These are phyloP conservation scores for Scenedesmus sp. DNA, from an alignment of 163 green algal species.

Conservation along the genomic window DNA sequence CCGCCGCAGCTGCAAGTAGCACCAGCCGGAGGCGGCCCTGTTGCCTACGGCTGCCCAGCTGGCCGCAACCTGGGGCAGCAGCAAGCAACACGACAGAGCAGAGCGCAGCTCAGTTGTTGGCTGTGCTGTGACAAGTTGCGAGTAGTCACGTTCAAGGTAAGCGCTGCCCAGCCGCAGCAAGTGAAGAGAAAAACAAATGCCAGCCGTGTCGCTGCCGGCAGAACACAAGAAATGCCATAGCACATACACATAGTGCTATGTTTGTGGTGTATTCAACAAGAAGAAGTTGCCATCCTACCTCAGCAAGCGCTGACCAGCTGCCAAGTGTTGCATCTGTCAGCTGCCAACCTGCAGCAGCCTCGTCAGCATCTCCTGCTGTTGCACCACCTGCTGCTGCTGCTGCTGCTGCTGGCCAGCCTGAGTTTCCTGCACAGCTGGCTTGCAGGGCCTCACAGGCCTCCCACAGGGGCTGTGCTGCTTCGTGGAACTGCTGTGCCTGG, in stretches of 20 bases:
- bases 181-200: background rate
- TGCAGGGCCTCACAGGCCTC: background rate
- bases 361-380: background rate
- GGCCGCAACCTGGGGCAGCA: constrained; percentile 1
- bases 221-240: background rate
- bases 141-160: background rate
- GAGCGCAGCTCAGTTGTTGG: too few species aligned
- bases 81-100: background rate
- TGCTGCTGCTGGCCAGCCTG: background rate
- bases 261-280: too few species aligned
- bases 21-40: background rate
- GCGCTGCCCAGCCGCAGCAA: background rate
- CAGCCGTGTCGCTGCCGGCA: background rate
- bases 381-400: background rate
- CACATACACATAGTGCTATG: too few species aligned
- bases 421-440: background rate
- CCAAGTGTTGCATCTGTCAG: background rate
- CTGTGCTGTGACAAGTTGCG: too few species aligned
- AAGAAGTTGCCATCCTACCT: background rate
- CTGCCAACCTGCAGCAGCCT: background rate
- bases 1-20: constrained; percentile 25
- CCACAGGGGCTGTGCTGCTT: background rate
- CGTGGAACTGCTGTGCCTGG: constrained; percentile 1
- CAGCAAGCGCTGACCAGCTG: background rate
- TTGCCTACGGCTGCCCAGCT: background rate